Conservation (phyloP, 2,329 filamentous ascomycete species). For the Botryosphaeria agaves region DNA sequence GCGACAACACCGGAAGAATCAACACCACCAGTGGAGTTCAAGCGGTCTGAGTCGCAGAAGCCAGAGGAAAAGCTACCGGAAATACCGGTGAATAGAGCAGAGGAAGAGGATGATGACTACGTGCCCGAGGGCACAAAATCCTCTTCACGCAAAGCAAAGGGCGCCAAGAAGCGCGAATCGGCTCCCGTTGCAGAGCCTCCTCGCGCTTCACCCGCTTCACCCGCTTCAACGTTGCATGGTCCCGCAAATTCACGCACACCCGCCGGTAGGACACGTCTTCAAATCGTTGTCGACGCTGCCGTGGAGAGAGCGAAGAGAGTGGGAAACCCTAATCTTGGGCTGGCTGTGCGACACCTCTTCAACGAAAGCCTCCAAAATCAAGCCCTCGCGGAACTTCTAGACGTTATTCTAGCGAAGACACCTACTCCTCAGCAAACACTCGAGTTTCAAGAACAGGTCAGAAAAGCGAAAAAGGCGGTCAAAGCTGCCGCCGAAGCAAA, state of each 20-base stretch:
- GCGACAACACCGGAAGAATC: slow-evolving; percentile 28
- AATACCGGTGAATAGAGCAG: slow-evolving; percentile 18
- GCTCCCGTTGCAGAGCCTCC: not conserved
- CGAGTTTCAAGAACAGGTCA: slow-evolving; percentile 25
- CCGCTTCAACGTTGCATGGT: slow-evolving; percentile 3
- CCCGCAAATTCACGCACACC: slow-evolving; percentile 5
- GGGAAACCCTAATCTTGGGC: slow-evolving; percentile 17
- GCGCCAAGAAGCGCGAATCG: too few relatives aligned
- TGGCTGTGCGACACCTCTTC: slow-evolving; percentile 25
- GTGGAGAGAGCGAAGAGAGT: slow-evolving; percentile 20
- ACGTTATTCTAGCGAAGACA: slow-evolving; percentile 23
- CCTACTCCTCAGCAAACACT: slow-evolving; percentile 19
- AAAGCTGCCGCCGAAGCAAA: too few relatives aligned
- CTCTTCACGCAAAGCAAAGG: not conserved
- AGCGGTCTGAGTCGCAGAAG: slow-evolving; percentile 20
- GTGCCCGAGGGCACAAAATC: slow-evolving; percentile 11
- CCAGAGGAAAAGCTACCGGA: slow-evolving; percentile 16
- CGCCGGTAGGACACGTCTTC: slow-evolving; percentile 4
- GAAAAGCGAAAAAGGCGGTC: slow-evolving; percentile 22
- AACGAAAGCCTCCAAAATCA: slow-evolving; percentile 20
- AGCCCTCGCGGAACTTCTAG: slow-evolving; percentile 20
- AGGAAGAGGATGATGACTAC: slow-evolving; percentile 30
- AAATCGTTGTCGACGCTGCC: slow-evolving; percentile 22
- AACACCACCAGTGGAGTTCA: slow-evolving; percentile 20
- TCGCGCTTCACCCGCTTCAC: slow-evolving; percentile 3